These are phyloP conservation scores for Athelia sp. DNA, from an alignment of 1,284 basidiomycete species.

Conservation along the genomic window DNA sequence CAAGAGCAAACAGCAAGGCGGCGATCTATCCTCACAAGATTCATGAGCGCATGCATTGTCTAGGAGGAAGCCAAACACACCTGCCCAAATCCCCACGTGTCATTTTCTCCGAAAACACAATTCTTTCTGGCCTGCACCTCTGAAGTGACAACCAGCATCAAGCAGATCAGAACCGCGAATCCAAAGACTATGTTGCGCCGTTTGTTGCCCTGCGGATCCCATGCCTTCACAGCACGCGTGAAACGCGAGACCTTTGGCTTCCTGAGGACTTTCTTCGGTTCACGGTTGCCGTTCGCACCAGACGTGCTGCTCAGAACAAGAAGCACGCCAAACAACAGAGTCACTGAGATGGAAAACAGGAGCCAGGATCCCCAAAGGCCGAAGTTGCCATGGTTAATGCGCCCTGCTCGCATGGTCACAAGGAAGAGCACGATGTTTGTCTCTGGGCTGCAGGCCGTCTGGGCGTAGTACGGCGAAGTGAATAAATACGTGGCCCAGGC, in stretches of 20 bases:
- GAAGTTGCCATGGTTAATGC: neutral
- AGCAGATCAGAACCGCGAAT: neutral
- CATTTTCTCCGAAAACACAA: neutral
- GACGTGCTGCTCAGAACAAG: neutral
- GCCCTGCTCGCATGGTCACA: neutral
- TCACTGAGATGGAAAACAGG: neutral
- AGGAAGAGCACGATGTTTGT: neutral
- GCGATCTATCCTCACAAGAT: neutral
- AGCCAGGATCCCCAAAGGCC: neutral
- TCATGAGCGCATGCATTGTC: neutral
- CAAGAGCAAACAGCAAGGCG: neutral
- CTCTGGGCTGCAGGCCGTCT: neutral
- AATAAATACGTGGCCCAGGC: conserved; percentile 1
- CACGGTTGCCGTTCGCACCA: neutral
- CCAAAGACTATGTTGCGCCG: neutral
- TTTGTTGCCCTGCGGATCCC: neutral
- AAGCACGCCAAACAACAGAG: neutral
- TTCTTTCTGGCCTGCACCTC: neutral
- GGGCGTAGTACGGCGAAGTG: neutral
- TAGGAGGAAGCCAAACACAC: neutral
- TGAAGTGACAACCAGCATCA: neutral
- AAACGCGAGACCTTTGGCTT: neutral
- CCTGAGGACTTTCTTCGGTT: neutral
- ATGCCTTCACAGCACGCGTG: neutral
- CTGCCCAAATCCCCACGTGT: neutral